A percentile compares a stretch with the other conserved stretches of the same genome.
phyloP scores from a whole-genome alignment of 2,329 filamentous ascomycete species.

The Aspergillus persii region DNA sequence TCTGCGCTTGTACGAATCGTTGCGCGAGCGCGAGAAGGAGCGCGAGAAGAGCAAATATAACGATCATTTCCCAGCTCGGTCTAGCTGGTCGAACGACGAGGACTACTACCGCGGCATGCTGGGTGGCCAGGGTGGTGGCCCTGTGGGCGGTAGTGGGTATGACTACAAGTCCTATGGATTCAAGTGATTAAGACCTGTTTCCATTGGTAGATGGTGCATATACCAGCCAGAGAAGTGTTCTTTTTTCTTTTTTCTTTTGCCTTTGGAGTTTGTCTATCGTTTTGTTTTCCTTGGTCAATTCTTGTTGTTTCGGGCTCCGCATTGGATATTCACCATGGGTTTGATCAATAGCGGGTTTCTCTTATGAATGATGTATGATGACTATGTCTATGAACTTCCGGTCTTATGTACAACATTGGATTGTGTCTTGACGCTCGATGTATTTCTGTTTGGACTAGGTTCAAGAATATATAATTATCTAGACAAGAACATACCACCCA shows the following conservation, averaged over 20 bases:
- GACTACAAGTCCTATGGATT: slow-evolving; percentile 30
- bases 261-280: not conserved
- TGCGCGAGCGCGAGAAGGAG: slow-evolving; percentile 29
- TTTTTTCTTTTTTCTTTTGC: slow-evolving; percentile 2
- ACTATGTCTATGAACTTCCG: not conserved
- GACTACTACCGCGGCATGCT: slow-evolving; percentile 40
- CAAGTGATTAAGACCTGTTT: slow-evolving; percentile 15
- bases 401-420: slow-evolving; percentile 3
- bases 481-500: too few relatives aligned
- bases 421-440: not conserved
- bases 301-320: not conserved
- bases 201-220: not conserved
- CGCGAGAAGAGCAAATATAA: slow-evolving; percentile 29
- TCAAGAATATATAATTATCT: not conserved
- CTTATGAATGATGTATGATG: slow-evolving; percentile 3
- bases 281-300: not conserved
- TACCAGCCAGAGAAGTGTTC: not conserved
- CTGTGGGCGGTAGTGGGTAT: slow-evolving; percentile 20
- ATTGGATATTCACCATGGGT: slow-evolving; percentile 2
- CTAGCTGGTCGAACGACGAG: slow-evolving; percentile 33
- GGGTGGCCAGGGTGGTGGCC: slow-evolving; percentile 29
- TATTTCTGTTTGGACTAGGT: not conserved
- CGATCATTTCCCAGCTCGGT: slow-evolving; percentile 22
- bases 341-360: not conserved
- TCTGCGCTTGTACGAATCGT: slow-evolving; percentile 22